phyloP scores from a whole-genome alignment of 2,329 filamentous ascomycete species.

The Aspergillus caelatus region DNA sequence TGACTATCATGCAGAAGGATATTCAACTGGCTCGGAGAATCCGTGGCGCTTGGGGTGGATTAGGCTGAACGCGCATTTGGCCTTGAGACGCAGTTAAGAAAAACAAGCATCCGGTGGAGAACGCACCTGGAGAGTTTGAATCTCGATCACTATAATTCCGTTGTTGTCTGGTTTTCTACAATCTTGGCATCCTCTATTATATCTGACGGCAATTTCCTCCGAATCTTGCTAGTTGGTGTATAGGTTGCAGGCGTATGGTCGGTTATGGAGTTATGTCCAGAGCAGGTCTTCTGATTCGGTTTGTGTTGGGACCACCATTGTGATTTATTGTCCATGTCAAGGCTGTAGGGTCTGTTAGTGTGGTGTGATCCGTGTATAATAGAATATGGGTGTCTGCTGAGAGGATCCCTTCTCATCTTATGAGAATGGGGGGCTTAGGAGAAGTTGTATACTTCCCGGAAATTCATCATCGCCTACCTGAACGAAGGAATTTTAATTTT shows the following conservation, averaged over 20 bases:
- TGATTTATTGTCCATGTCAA: background rate
- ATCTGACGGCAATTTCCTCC: background rate
- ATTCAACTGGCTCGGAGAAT: slow-evolving; percentile 88
- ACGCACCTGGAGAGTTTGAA: background rate
- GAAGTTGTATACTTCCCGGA: background rate
- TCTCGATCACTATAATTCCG: slow-evolving; percentile 5
- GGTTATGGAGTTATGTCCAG: slow-evolving; percentile 17
- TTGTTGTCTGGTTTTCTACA: slow-evolving; percentile 1
- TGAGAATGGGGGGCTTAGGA: background rate
- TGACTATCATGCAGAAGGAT: slow-evolving; percentile 98
- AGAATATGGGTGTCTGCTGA: background rate
- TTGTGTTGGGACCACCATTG: slow-evolving; percentile 4
- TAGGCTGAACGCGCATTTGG: slow-evolving; percentile 49
- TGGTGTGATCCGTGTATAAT: slow-evolving; percentile 1
- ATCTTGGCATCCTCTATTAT: slow-evolving; percentile 3
- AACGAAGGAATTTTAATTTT: background rate
- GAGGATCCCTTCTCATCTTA: background rate
- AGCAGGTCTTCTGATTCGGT: slow-evolving; percentile 1
- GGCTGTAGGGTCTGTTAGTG: slow-evolving; percentile 2
- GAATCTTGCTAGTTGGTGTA: slow-evolving; percentile 9
- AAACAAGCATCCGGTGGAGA: background rate
- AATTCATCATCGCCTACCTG: background rate
- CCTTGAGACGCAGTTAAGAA: background rate
- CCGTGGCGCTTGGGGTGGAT: slow-evolving; percentile 75
- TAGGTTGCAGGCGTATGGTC: slow-evolving; percentile 17